These are phyloP conservation scores for Clonostachys solani DNA, from an alignment of 2,329 filamentous ascomycete genomes.

Conservation along the genomic window DNA sequence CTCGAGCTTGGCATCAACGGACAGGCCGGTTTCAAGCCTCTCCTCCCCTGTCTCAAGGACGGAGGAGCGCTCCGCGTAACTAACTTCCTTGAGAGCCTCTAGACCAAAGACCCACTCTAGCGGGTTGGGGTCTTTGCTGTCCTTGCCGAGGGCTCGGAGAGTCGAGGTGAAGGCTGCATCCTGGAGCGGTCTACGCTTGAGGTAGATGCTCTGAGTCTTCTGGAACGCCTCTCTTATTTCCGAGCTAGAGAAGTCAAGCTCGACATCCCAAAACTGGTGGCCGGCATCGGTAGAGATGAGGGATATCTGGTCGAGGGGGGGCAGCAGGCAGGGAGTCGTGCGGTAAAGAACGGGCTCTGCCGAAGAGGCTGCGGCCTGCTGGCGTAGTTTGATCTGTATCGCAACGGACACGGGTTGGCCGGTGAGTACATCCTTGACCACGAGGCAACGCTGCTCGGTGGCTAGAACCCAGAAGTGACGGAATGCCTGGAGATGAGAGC, in stretches of 20 bases:
- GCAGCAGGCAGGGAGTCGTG: slow-evolving; percentile 55
- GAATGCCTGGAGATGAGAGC: slow-evolving; percentile 91
- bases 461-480: slow-evolving; percentile 96
- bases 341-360: slow-evolving; percentile 31
- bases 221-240: slow-evolving; percentile 58
- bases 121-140: slow-evolving; percentile 29
- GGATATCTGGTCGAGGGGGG: slow-evolving; percentile 60
- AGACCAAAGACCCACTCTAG: slow-evolving; percentile 75
- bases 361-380: slow-evolving; percentile 28
- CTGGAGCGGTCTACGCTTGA: slow-evolving; percentile 65
- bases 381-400: slow-evolving; percentile 58
- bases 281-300: slow-evolving; percentile 56
- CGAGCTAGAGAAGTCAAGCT: slow-evolving; percentile 68
- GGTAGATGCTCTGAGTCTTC: slow-evolving; percentile 67
- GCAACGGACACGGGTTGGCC: slow-evolving; percentile 73
- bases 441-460: slow-evolving; percentile 81
- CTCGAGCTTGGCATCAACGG: slow-evolving; percentile 68
- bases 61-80: slow-evolving; percentile 61
- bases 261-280: slow-evolving; percentile 74
- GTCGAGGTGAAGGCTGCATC: slow-evolving; percentile 71
- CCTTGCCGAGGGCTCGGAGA: slow-evolving; percentile 63
- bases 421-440: slow-evolving; percentile 83
- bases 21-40: slow-evolving; percentile 40
- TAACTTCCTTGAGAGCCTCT: slow-evolving; percentile 47
- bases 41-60: slow-evolving; percentile 50